These are phyloP conservation scores for Bipolaris bicolor DNA, from an alignment of 2,329 filamentous ascomycete genomes.

Conservation along the genomic window DNA sequence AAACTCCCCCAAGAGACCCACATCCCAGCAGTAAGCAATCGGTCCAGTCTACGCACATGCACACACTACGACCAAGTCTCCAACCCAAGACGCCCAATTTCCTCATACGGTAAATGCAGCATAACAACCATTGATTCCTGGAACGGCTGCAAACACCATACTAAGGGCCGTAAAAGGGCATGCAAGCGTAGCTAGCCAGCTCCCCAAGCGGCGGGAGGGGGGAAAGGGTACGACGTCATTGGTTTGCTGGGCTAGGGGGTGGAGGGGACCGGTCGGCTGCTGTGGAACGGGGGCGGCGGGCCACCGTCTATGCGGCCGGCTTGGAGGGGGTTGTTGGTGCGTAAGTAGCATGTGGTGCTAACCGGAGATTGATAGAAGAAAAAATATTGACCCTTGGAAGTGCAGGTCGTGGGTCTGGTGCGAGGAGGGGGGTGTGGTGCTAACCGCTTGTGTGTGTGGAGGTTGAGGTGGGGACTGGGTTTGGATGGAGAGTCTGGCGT, in stretches of 20 bases:
- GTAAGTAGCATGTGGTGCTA: neutral
- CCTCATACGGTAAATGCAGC: constrained; percentile 29
- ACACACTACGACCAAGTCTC: neutral
- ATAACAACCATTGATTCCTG: constrained; percentile 36
- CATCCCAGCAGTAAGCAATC: too few species aligned
- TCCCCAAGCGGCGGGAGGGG: too few species aligned
- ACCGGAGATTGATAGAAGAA: constrained; percentile 1
- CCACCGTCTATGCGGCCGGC: constrained; percentile 12
- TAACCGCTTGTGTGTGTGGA: neutral
- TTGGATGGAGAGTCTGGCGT: neutral
- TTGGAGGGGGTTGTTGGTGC: neutral
- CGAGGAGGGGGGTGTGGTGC: neutral
- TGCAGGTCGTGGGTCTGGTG: neutral
- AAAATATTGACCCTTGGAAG: constrained; percentile 1
- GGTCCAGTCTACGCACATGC: too few species aligned
- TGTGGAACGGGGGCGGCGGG: constrained; percentile 8
- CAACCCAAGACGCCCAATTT: constrained; percentile 10
- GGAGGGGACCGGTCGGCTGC: constrained; percentile 4
- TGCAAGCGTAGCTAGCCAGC: constrained; percentile 16
- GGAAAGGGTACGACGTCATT: neutral
- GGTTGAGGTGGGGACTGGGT: neutral
- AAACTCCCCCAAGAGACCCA: too few species aligned
- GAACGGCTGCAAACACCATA: constrained; percentile 42
- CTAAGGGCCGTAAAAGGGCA: constrained; percentile 20
- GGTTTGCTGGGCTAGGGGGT: neutral